These are phyloP conservation scores for Lodderomyces parapsilosis DNA, from an alignment of 1,139 yeast species.

Conservation along the genomic window DNA sequence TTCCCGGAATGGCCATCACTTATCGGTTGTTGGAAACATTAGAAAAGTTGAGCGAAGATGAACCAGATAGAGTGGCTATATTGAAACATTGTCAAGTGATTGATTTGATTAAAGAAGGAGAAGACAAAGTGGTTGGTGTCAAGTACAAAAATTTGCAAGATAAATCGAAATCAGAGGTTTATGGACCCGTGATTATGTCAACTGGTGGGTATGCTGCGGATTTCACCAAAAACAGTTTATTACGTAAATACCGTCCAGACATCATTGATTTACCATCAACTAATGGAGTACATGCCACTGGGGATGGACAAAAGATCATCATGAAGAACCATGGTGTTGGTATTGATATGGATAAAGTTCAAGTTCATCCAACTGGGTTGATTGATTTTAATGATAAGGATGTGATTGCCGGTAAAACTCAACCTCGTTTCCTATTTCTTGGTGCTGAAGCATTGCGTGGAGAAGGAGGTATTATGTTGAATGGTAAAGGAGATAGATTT, in stretches of 20 bases:
- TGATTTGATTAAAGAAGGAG: slow-evolving; percentile 42
- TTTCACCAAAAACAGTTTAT: slow-evolving; percentile 51
- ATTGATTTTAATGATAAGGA: slow-evolving; percentile 62
- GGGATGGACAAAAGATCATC: slow-evolving; percentile 70
- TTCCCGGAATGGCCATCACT: slow-evolving; percentile 79
- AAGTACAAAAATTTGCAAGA: slow-evolving; percentile 42
- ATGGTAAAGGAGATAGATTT: slow-evolving; percentile 63
- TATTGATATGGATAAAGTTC: slow-evolving; percentile 74
- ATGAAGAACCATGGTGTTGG: slow-evolving; percentile 59
- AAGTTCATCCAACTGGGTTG: slow-evolving; percentile 82
- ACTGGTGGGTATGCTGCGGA: slow-evolving; percentile 79
- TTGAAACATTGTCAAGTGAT: slow-evolving; percentile 56
- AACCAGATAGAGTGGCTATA: slow-evolving; percentile 53
- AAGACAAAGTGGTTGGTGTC: slow-evolving; percentile 44
- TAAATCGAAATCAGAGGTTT: slow-evolving; percentile 30
- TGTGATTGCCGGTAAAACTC: slow-evolving; percentile 36
- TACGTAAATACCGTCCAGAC: slow-evolving; percentile 61
- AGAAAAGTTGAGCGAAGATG: slow-evolving; percentile 46
- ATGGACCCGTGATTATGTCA: slow-evolving; percentile 67
- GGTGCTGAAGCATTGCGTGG: slow-evolving; percentile 83
- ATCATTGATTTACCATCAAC: slow-evolving; percentile 66
- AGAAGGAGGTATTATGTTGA: slow-evolving; percentile 70
- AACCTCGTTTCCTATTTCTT: slow-evolving; percentile 57
- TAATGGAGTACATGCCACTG: slow-evolving; percentile 72
- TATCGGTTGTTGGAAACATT: slow-evolving; percentile 56